phyloP scores from a whole-genome alignment of 331 rosid genomes.

The Quercus tomentella region DNA sequence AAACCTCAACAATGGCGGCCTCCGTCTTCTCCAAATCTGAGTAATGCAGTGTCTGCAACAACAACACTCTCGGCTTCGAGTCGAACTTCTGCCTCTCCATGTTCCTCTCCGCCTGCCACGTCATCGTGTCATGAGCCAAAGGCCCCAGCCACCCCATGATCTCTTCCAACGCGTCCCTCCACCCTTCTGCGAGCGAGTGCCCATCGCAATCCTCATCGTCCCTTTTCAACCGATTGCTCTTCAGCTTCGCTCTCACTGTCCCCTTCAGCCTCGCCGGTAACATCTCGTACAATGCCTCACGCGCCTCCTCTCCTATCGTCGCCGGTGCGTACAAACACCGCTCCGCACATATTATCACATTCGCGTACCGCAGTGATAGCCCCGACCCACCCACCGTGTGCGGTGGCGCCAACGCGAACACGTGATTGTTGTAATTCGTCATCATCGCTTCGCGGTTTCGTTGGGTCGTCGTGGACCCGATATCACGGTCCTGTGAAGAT shows the following conservation, averaged over 20 bases:
- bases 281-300: slow-evolving; percentile 50
- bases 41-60: slow-evolving; percentile 70
- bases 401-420: slow-evolving; percentile 27
- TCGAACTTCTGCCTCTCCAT: slow-evolving; percentile 46
- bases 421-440: slow-evolving; percentile 18
- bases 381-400: slow-evolving; percentile 66
- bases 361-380: slow-evolving; percentile 54
- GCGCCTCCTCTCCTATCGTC: slow-evolving; percentile 34
- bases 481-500: neutral
- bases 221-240: slow-evolving; percentile 15
- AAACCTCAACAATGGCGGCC: slow-evolving; percentile 50
- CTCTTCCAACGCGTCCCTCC: slow-evolving; percentile 44
- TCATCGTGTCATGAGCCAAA: slow-evolving; percentile 56
- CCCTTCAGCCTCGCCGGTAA: slow-evolving; percentile 42
- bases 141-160: slow-evolving; percentile 59
- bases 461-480: neutral
- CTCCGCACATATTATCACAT: slow-evolving; percentile 41
- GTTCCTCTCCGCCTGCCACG: slow-evolving; percentile 65
- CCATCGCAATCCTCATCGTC: slow-evolving; percentile 13
- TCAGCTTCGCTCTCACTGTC: slow-evolving; percentile 38
- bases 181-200: slow-evolving; percentile 21
- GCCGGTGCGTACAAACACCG: slow-evolving; percentile 40
- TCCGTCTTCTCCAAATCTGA: slow-evolving; percentile 75
- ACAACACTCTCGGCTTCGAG: slow-evolving; percentile 29
- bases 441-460: neutral